Base-by-base conservation (phyloP, 106 monocot species). In the Platanthera zijinensis region DNA sequence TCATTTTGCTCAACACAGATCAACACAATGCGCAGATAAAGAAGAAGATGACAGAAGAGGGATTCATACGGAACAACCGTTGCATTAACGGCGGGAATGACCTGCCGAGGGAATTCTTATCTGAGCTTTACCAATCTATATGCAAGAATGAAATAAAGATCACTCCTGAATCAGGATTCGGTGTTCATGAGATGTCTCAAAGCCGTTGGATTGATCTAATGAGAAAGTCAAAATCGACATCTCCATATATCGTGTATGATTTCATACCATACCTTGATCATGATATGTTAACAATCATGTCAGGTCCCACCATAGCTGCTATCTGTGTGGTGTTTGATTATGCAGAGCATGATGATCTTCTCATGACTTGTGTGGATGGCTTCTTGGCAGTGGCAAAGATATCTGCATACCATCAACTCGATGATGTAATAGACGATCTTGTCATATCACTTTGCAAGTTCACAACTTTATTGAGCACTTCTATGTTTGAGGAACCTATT, bases 1-100 rank as follows among this genome's bases (percentile, higher is more conserved):
- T 89, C 21, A 89, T 89, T 21, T 61, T 89, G 81, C 86, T 89
- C 48, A 89, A 89, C 75, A 89, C 89, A 11, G 89, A 89, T 71
- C 89, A 86, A 72, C 89, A 89, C 85, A 89, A 89, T 78, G 73
- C 82, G 77, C 83, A 79, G 76, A 83, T 89, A 46, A 89, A 86
- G 79, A 89, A 84, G 74, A 89, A 89, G 83, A 89, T 86, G 89
- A 83, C 89, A 2, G 89, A 89, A 54, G 85, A 89, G 66, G 89
- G 85, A 52, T 89, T 89, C 69, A 86, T 86, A 10, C 69, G 83
- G 57, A 89, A 89, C 76, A 89, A 89, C 69, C 83, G 86, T 62
- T 78, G 14, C 67, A 89, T 89, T 10, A 89, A 89, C 75, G 85
- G 78, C 48, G 89, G 85, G 25, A 83, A 53, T 69, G 89, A 89